Percentiles rank a stretch among this genome's conserved stretches.
These are phyloP conservation scores for Evernia prunastri DNA, from an alignment of 495 filamentous ascomycete species.

Conservation along the genomic window DNA sequence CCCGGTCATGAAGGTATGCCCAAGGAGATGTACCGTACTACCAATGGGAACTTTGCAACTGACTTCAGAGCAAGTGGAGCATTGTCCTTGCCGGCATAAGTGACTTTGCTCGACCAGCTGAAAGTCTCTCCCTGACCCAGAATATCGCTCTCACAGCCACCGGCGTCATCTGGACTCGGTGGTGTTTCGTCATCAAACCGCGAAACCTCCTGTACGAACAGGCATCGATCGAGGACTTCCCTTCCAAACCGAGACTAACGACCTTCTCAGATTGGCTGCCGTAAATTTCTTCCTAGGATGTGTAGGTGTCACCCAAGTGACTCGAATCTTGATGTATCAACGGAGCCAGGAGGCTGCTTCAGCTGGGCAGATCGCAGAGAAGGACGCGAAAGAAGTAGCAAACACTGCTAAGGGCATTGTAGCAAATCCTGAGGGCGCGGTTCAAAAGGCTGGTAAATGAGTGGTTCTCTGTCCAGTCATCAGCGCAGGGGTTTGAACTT, in stretches of 20 bases:
- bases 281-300: constrained; percentile 97
- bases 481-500: background rate
- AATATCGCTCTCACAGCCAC: constrained; percentile 82
- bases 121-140: constrained; percentile 84
- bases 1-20: constrained; percentile 85
- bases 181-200: constrained; percentile 96
- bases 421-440: constrained; percentile 40
- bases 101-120: constrained; percentile 87
- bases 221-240: background rate
- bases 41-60: constrained; percentile 9
- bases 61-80: constrained; percentile 57
- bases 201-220: constrained; percentile 71
- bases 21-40: background rate
- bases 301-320: constrained; percentile 76
- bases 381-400: constrained; percentile 45
- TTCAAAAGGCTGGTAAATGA: constrained; percentile 32
- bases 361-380: constrained; percentile 31
- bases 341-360: constrained; percentile 49
- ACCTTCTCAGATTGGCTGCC: constrained; percentile 63
- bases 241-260: background rate
- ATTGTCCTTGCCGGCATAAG: constrained; percentile 86
- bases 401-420: constrained; percentile 41
- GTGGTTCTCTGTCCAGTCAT: background rate
- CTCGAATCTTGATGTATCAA: constrained; percentile 66
- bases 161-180: constrained; percentile 95